A percentile compares a stretch with the other conserved stretches of the same genome.
Evolutionary conservation across 306 rosid genomes (phyloP).

Genomic region (Cucurbita ficifolia): DNA sequence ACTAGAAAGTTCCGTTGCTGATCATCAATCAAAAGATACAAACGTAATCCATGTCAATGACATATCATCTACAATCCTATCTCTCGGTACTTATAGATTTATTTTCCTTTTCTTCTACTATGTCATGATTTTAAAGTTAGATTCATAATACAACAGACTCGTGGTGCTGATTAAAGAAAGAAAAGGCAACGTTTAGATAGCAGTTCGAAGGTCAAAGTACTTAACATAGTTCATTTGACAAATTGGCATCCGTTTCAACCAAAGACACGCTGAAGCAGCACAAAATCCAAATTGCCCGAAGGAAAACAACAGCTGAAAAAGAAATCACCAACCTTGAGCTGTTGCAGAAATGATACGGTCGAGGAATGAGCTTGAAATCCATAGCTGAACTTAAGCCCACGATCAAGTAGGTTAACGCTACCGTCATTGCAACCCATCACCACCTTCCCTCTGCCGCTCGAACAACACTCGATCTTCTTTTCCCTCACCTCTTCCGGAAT

Average conservation of each 20-base stretch:
- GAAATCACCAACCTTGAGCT: constrained; percentile 61
- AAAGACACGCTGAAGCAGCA: background rate
- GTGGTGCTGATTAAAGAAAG: background rate
- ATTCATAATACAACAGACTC: background rate
- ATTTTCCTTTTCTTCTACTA: too few species aligned
- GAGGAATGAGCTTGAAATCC: constrained; percentile 78
- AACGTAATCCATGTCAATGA: background rate
- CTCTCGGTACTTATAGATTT: background rate
- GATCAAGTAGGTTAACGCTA: constrained; percentile 62
- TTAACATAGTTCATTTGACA: background rate
- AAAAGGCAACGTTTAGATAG: background rate
- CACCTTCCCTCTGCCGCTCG: constrained; percentile 90
- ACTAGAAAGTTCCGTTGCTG: constrained; percentile 86
- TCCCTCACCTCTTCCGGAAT: constrained; percentile 53
- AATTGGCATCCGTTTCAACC: background rate
- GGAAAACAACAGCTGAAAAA: background rate
- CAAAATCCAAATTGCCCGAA: background rate
- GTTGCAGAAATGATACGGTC: constrained; percentile 71
- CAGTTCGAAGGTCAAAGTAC: background rate
- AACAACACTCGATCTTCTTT: constrained; percentile 60
- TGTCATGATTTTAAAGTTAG: too few species aligned
- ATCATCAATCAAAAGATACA: constrained; percentile 4
- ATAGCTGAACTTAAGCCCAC: constrained; percentile 73
- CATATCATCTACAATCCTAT: background rate
- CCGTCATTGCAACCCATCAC: constrained; percentile 84